Evolutionary conservation across 163 green algal species (phyloP).

Genomic region (Volvox carteri): DNA sequence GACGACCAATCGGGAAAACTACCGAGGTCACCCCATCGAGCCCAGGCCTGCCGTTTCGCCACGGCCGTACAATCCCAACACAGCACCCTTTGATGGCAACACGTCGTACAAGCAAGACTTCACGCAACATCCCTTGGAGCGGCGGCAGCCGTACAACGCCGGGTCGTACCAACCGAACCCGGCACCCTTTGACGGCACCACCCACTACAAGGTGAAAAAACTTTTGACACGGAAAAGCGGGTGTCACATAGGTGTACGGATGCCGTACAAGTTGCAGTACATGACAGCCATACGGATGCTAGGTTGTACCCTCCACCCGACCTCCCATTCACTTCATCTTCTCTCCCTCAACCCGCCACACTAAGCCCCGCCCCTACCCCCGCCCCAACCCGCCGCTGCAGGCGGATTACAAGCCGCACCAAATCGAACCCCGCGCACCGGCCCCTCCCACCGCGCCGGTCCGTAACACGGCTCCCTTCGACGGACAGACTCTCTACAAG

Average conservation of each 20-base stretch:
- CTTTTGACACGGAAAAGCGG: neutral
- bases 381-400: neutral
- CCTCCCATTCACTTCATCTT: neutral
- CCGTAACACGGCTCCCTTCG: constrained; percentile 31
- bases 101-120: constrained; percentile 55
- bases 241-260: neutral
- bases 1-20: constrained; percentile 26
- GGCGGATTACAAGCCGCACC: constrained; percentile 44
- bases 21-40: constrained; percentile 35
- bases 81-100: constrained; percentile 62
- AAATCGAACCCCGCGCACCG: constrained; percentile 22
- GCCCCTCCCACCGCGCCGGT: neutral
- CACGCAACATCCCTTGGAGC: constrained; percentile 31
- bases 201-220: constrained; percentile 29
- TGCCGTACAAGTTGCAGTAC: too few relatives aligned
- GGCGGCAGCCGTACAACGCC: neutral
- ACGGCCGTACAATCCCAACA: constrained; percentile 21
- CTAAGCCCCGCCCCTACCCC: too few relatives aligned
- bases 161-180: constrained; percentile 47
- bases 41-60: neutral
- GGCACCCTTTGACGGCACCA: constrained; percentile 53
- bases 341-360: too few relatives aligned
- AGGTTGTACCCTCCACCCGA: too few relatives aligned
- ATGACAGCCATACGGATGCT: too few relatives aligned
- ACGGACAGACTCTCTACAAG: constrained; percentile 37